Evolutionary conservation across 805 yeast genomes (phyloP), one percentile per base, ranked within the genome.

Genomic region (Candida insectorum): DNA sequence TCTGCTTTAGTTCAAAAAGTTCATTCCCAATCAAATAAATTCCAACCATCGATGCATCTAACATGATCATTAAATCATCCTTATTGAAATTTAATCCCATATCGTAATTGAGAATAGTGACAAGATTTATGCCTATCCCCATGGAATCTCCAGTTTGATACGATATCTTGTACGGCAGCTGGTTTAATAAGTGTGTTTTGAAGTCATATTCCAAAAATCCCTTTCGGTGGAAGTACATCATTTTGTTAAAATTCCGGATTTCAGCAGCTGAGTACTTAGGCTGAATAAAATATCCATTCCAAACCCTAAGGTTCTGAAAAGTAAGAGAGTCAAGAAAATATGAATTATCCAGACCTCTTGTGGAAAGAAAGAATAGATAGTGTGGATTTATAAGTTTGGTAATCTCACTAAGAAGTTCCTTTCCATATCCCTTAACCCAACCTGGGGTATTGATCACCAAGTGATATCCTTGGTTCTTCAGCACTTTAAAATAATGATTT

Each of bases 391-490:
- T 54, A 7, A 54, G 38, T 0, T 47, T 39, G 2, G 79, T 62
- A 2, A 83, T 57, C 17, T 67, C 60, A 11, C 57, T 63, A n/a
- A 85, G 62, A 6, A 88, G 58, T 30, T 77, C 81, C 11, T 80
- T 65, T 0, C 97, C 97, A 41, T 77, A 78, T 0, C 96, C 97
- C 55, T 84, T 85, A 19, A 87, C 74, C 96, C 96, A 88, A 0
- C 96, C 96, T 0, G 96, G 91, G 1, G 89, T 75, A 48, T 88
- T 88, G 4, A 89, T 69, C 1, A 88, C 54, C 3, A 87, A 56
- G 11, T 62, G 71, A 14, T 34, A 39, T 2, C 60, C 60, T 8
- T 43, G 43, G 4, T 48, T 52, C 33, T 29, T 48, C 19, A 45
- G 43, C 7, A 39, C 25, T 11, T 30, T 20, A 4, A 17, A 18